A percentile compares a stretch with the other conserved stretches of the same genome.
These are phyloP conservation scores for Tilletia caries DNA, from an alignment of 1,284 basidiomycete genomes.

Conservation along the genomic window DNA sequence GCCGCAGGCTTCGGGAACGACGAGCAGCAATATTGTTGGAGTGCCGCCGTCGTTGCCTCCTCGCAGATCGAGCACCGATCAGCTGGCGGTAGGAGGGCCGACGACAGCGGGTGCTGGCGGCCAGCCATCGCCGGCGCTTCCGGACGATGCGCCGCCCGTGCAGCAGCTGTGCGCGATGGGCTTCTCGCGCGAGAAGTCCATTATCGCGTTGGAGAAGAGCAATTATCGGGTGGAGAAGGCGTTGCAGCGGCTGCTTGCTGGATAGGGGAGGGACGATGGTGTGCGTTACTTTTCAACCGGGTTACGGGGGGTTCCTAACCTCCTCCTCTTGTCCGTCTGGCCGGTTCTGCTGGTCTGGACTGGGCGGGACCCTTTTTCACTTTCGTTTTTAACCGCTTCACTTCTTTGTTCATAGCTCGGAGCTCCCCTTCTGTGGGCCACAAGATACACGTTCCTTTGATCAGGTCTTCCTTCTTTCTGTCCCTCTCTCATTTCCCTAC, in stretches of 20 bases:
- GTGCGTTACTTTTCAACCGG: background rate
- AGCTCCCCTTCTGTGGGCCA: no score
- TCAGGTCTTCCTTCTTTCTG: no score
- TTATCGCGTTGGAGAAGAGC: slow-evolving; percentile 46
- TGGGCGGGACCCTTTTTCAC: no score
- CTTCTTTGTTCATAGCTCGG: no score
- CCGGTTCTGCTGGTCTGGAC: no score
- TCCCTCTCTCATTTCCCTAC: no score
- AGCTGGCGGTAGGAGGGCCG: background rate
- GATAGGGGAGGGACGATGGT: no score
- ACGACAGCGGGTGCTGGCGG: background rate
- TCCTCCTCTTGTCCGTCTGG: background rate
- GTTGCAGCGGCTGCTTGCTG: slow-evolving; percentile 37
- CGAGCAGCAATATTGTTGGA: no score
- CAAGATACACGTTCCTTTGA: no score
- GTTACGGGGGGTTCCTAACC: background rate
- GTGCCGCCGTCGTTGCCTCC: background rate
- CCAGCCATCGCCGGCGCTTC: slow-evolving; percentile 32
- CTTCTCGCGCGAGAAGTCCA: slow-evolving; percentile 44
- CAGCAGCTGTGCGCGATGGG: slow-evolving; percentile 52
- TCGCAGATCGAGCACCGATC: background rate
- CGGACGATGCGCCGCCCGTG: slow-evolving; percentile 47
- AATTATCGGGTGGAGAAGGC: slow-evolving; percentile 48
- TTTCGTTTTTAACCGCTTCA: no score
- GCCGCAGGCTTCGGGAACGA: no score